Conservation (phyloP, 305 asterid genomes). For the Fraxinus velutina region DNA sequence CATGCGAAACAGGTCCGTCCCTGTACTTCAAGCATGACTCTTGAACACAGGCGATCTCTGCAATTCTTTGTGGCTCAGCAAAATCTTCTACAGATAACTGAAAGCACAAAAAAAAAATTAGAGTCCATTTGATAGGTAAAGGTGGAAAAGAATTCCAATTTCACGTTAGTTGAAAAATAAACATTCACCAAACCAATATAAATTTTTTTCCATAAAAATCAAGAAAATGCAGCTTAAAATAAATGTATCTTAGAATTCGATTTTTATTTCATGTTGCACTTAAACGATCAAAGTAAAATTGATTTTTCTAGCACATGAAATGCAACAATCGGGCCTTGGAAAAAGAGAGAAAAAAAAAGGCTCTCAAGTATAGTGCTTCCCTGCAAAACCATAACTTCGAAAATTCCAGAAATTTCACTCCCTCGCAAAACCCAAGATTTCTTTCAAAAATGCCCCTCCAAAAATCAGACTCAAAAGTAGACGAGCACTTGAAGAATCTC, state of each 20-base stretch:
- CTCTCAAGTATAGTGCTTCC: conserved; percentile 50
- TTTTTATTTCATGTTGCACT: no score
- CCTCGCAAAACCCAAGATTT: conserved; percentile 14
- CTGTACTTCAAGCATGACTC: no score
- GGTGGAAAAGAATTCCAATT: no score
- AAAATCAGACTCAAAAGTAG: conserved; percentile 24
- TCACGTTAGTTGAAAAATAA: no score
- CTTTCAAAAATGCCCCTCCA: conserved; percentile 21
- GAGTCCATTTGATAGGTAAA: no score
- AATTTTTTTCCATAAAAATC: no score
- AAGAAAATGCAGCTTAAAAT: no score
- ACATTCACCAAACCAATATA: no score
- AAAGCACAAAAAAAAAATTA: not conserved
- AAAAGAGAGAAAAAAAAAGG: not conserved
- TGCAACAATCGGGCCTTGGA: not conserved
- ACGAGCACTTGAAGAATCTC: conserved; percentile 54
- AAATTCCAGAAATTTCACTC: conserved; percentile 25
- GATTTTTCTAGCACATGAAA: no score
- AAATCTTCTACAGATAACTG: not conserved
- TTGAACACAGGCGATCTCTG: not conserved
- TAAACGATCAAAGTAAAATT: no score
- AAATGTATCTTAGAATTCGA: no score
- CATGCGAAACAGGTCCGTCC: no score
- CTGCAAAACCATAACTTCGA: conserved; percentile 38
- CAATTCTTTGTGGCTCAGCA: not conserved